These are phyloP conservation scores for Thalassiosira allenii DNA, from an alignment of 352 stramenopile species.

Conservation along the genomic window DNA sequence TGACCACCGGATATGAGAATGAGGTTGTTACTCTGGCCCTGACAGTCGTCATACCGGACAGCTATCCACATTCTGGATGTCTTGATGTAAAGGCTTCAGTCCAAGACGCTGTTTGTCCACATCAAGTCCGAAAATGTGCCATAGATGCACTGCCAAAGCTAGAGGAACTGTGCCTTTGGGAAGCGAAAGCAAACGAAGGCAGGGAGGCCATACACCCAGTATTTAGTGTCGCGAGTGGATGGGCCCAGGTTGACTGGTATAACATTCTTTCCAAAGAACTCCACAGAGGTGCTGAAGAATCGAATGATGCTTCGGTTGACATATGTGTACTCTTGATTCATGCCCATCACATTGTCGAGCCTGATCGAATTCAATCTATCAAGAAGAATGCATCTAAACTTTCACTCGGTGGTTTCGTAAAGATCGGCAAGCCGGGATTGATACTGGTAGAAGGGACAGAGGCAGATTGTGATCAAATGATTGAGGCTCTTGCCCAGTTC, in stretches of 20 bases:
- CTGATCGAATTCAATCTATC: slow-evolving; percentile 31
- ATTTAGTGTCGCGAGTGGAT: slow-evolving; percentile 33
- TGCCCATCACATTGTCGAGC: slow-evolving; percentile 45
- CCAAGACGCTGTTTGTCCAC: slow-evolving; percentile 14
- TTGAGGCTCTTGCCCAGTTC: slow-evolving; percentile 23
- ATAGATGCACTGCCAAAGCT: slow-evolving; percentile 40
- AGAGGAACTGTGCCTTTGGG: slow-evolving; percentile 32
- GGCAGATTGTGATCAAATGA: slow-evolving; percentile 30
- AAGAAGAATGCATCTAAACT: slow-evolving; percentile 52
- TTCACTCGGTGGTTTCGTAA: slow-evolving; percentile 35
- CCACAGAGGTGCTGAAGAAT: background rate
- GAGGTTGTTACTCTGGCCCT: slow-evolving; percentile 25
- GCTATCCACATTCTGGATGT: slow-evolving; percentile 24
- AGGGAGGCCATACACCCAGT: slow-evolving; percentile 30
- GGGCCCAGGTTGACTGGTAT: slow-evolving; percentile 37
- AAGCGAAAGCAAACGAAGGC: slow-evolving; percentile 39
- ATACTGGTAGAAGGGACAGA: slow-evolving; percentile 41
- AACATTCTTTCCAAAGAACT: slow-evolving; percentile 26
- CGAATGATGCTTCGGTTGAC: slow-evolving; percentile 9
- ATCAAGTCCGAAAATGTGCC: slow-evolving; percentile 28
- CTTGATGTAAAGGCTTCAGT: slow-evolving; percentile 12
- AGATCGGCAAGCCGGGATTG: slow-evolving; percentile 41
- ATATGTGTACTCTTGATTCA: slow-evolving; percentile 34
- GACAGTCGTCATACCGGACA: slow-evolving; percentile 23
- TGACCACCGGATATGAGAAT: slow-evolving; percentile 21